A percentile compares a stretch with the other conserved stretches of the same genome.
Evolutionary conservation across 805 yeast genomes (phyloP).

Genomic region (Ogataea pignaliae): DNA sequence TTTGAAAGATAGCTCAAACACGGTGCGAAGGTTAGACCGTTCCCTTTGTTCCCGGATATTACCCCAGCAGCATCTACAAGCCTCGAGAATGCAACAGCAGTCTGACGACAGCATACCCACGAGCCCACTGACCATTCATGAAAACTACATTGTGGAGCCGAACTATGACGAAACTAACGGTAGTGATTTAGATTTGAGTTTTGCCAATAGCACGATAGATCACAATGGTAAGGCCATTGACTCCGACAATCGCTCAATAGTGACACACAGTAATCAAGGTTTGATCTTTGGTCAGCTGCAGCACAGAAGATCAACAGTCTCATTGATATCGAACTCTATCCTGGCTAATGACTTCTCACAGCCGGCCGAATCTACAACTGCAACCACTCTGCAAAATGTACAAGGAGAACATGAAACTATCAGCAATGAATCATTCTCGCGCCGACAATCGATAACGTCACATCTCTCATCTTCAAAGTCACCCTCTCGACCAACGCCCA

Average conservation of each 20-base stretch:
- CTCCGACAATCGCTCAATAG: neutral
- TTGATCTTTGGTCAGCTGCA: neutral
- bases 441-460: no score
- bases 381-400: constrained; percentile 22
- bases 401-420: constrained; percentile 2
- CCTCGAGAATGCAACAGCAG: no score
- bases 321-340: constrained; percentile 17
- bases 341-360: constrained; percentile 14
- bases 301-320: constrained; percentile 17
- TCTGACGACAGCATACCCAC: no score
- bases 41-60: no score
- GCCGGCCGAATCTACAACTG: constrained; percentile 32
- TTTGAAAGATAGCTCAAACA: no score
- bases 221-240: neutral
- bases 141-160: constrained; percentile 19
- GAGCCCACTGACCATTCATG: constrained; percentile 21
- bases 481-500: no score
- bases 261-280: no score
- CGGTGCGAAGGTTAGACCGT: no score
- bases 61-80: no score
- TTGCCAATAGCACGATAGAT: neutral
- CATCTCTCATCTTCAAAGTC: no score
- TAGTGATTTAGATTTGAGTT: constrained; percentile 3
- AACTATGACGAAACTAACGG: constrained; percentile 4
- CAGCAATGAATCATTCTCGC: neutral